A percentile compares a stretch with the other conserved stretches of the same genome.
Evolutionary conservation across 768 basidiomycete genomes (phyloP).

Genomic region (Tricholoma saponaceum): DNA sequence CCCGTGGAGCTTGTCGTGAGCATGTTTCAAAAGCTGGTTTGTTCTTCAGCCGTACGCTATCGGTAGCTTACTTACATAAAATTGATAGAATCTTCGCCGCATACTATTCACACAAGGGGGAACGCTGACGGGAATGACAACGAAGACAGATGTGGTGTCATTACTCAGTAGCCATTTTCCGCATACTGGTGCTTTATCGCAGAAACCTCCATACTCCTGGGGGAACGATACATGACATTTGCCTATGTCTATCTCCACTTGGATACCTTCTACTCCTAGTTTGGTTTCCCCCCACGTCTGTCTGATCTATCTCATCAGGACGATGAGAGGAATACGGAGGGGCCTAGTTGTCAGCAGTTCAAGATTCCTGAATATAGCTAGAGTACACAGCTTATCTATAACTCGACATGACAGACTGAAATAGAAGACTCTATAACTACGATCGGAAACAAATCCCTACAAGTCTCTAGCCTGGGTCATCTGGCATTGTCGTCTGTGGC

Average conservation of each 20-base stretch:
- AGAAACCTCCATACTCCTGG: slow-evolving; percentile 3
- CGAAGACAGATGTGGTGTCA: slow-evolving; percentile 62
- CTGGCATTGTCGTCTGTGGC: not conserved
- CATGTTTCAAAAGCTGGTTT: slow-evolving; percentile 72
- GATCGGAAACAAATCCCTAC: not conserved
- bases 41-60: slow-evolving; percentile 6
- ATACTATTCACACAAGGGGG: slow-evolving; percentile 63
- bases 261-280: no score
- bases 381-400: not conserved
- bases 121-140: slow-evolving; percentile 59
- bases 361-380: not conserved
- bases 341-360: not conserved
- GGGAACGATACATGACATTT: slow-evolving; percentile 1
- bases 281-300: not conserved
- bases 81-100: slow-evolving; percentile 61
- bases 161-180: slow-evolving; percentile 55
- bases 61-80: not conserved
- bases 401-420: not conserved
- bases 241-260: no score
- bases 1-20: slow-evolving; percentile 68
- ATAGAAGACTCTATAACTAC: not conserved
- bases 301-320: not conserved
- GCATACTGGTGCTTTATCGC: slow-evolving; percentile 41
- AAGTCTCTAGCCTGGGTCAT: not conserved
- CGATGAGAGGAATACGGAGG: not conserved